Base-by-base conservation (phyloP, 2,329 filamentous ascomycete species). In the Teratosphaeria pseudoeucalypti region DNA sequence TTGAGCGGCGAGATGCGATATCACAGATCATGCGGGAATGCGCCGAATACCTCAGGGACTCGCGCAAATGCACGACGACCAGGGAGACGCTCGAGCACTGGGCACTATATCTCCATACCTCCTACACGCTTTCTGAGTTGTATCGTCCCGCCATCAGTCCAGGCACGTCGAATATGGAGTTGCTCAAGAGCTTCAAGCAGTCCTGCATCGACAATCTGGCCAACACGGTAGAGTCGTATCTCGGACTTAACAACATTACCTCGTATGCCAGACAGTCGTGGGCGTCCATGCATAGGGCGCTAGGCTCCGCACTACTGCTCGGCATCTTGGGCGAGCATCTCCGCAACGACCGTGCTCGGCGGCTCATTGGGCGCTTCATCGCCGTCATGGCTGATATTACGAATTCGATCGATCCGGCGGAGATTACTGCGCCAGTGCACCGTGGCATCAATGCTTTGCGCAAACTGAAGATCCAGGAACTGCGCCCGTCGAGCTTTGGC, bases 101-200 rank as follows among this genome's bases (percentile, higher is more conserved):
- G 70, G 82, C 26, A 16, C 68, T 85, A 4, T 84, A 84, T 65
- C 72, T 86, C 3, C 83, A 86, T 67, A 80, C 81, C 23, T 84
- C 82, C 7, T 86, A 85, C 69, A 80, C 84, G 60, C 79, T 79
- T 26, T 85, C 83, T 4, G 83, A 85, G 71, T 78, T 85, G 34
- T 85, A 81, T 67, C 78, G 83, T 34, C 82, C 83, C 37, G 81
- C 82, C 27, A 78, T 86, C 66, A 84, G 82, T 65, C 76, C 79
- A 10, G 73, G 75, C 52, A 75, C 74, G 9, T 76, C 79, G 47
- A 70, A 71, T 16, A 67, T 73, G 56, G 77, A 78, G 52, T 69
- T 78, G 49, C 74, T 70, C 62, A 76, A 71, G 66, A 79, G 71
- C 11, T 76, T 85, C 67, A 78, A 80, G 52, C 77, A 77, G 57